Conservation (phyloP, 1,284 basidiomycete genomes). For the Lignosus rhinocerotis region DNA sequence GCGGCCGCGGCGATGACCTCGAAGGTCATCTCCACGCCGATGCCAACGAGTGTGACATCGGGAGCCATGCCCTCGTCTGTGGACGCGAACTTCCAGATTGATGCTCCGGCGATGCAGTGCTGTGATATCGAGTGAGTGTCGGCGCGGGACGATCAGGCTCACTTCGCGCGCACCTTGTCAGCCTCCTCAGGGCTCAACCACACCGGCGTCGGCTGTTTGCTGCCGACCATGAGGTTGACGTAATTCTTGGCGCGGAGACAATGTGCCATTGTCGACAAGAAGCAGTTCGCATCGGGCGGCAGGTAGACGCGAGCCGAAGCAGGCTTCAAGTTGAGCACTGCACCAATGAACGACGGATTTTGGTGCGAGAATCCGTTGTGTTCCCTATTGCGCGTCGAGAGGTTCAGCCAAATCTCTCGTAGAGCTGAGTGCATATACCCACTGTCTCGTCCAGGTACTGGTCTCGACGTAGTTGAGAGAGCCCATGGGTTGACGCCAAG, state of each 20-base stretch:
- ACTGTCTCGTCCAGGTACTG: constrained; percentile 81
- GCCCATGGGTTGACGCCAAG: constrained; percentile 72
- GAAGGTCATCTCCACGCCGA: constrained; percentile 76
- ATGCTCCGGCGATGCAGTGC: constrained; percentile 77
- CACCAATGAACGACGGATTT: constrained; percentile 85
- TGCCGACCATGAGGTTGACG: constrained; percentile 84
- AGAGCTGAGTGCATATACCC: neutral
- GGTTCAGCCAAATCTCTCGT: neutral
- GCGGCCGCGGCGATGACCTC: constrained; percentile 79
- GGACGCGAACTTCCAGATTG: constrained; percentile 77
- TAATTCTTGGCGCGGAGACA: constrained; percentile 84
- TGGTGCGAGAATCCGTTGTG: constrained; percentile 84
- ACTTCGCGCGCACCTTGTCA: constrained; percentile 42
- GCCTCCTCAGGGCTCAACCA: constrained; percentile 71
- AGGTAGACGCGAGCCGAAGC: constrained; percentile 80
- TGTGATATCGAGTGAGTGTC: constrained; percentile 24
- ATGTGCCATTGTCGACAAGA: constrained; percentile 79
- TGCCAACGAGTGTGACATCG: constrained; percentile 72
- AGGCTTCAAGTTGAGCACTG: constrained; percentile 77
- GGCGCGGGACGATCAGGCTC: too few relatives aligned
- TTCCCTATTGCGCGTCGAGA: constrained; percentile 36
- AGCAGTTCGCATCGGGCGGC: constrained; percentile 88
- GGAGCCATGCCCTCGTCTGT: constrained; percentile 63
- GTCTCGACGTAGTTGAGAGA: constrained; percentile 88
- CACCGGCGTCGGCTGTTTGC: constrained; percentile 76